Evolutionary conservation across 805 yeast genomes (phyloP).

Genomic region (Metschnikowia peoriensis): DNA sequence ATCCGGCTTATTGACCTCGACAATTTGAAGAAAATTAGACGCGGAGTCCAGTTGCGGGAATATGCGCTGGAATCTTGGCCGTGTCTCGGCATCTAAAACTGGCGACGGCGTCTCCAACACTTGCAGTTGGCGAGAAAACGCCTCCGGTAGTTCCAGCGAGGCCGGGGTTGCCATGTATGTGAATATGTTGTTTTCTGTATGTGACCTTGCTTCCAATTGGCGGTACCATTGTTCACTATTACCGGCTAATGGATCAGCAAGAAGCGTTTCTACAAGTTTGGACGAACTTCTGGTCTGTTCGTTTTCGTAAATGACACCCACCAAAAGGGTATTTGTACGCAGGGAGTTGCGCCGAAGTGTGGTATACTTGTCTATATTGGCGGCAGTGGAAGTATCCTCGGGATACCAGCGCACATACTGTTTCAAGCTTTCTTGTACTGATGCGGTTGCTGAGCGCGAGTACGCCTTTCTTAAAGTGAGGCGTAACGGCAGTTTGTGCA

Average conservation of each 20-base stretch:
- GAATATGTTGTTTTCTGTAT: conserved; percentile 22
- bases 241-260: conserved; percentile 42
- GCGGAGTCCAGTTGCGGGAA: conserved; percentile 11
- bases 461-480: background rate
- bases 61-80: conserved; percentile 22
- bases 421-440: conserved; percentile 14
- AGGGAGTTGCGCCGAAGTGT: conserved; percentile 7
- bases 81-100: conserved; percentile 24
- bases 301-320: conserved; percentile 36
- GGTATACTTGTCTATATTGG: conserved; percentile 18
- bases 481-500: background rate
- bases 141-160: conserved; percentile 8
- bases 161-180: conserved; percentile 6
- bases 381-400: conserved; percentile 19
- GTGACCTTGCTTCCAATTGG: conserved; percentile 22
- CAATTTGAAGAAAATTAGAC: conserved; percentile 19
- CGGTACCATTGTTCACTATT: conserved; percentile 32
- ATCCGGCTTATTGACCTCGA: conserved; percentile 22
- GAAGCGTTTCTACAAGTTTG: conserved; percentile 33
- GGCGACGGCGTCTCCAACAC: conserved; percentile 28
- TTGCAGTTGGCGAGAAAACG: conserved; percentile 8
- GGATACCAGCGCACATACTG: conserved; percentile 22
- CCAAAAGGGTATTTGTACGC: conserved; percentile 20
- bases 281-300: conserved; percentile 20
- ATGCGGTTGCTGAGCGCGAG: background rate